Conservation (phyloP, 2,329 filamentous ascomycete species). For the Teratosphaeria epicoccoides region DNA sequence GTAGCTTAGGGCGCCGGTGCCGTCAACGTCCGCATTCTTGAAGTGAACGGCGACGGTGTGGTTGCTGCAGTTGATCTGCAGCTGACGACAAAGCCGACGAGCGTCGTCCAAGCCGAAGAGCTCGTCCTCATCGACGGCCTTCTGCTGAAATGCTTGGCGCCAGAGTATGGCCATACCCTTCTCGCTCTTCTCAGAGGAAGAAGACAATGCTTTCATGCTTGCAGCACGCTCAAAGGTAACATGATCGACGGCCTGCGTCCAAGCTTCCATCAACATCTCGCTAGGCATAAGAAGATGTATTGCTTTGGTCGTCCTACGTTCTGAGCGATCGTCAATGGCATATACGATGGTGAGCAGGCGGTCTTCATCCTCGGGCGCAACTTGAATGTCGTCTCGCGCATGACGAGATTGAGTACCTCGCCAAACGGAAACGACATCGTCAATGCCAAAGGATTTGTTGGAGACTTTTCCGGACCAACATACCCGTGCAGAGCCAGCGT, state of each 20-base stretch:
- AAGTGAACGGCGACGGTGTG: constrained; percentile 66
- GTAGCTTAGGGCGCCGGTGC: constrained; percentile 60
- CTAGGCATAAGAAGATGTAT: constrained; percentile 79
- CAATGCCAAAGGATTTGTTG: constrained; percentile 80
- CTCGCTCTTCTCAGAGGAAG: constrained; percentile 64
- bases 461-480: constrained; percentile 73
- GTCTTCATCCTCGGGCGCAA: constrained; percentile 55
- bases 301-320: constrained; percentile 59
- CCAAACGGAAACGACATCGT: constrained; percentile 87
- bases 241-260: constrained; percentile 74
- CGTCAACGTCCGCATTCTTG: constrained; percentile 55
- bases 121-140: constrained; percentile 51
- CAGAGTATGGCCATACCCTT: constrained; percentile 57
- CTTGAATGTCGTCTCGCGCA: constrained; percentile 72
- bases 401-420: constrained; percentile 74
- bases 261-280: constrained; percentile 59
- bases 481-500: constrained; percentile 75
- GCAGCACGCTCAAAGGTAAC: constrained; percentile 80
- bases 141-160: constrained; percentile 69
- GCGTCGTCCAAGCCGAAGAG: constrained; percentile 68
- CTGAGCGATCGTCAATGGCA: constrained; percentile 63
- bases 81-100: constrained; percentile 71
- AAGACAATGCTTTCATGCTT: constrained; percentile 79
- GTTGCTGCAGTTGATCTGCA: constrained; percentile 84
- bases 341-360: constrained; percentile 90